phyloP scores from a whole-genome alignment of 495 filamentous ascomycete genomes.

The Glutinoglossum americanum region DNA sequence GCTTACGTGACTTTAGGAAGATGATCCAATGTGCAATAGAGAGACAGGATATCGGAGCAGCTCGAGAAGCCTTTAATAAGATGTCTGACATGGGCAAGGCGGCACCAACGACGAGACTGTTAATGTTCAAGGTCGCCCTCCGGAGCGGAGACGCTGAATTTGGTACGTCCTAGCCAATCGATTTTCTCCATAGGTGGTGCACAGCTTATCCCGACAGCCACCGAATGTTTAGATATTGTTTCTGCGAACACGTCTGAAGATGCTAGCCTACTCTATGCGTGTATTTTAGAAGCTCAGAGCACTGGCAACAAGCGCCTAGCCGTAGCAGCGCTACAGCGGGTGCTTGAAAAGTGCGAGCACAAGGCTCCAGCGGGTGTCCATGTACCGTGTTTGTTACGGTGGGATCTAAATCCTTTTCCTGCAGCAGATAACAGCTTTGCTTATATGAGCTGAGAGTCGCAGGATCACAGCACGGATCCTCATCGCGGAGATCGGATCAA shows the following conservation, averaged over 20 bases:
- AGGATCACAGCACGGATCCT: slow-evolving; percentile 29
- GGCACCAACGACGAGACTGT: slow-evolving; percentile 43
- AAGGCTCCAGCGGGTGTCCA: slow-evolving; percentile 30
- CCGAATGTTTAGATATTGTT: slow-evolving; percentile 32
- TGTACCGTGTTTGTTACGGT: slow-evolving; percentile 45
- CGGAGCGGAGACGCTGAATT: slow-evolving; percentile 31
- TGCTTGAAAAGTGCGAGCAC: slow-evolving; percentile 33
- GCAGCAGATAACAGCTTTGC: not conserved
- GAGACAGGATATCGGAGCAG: slow-evolving; percentile 27
- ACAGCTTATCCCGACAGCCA: slow-evolving; percentile 17
- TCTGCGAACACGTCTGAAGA: slow-evolving; percentile 25
- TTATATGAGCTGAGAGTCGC: not conserved
- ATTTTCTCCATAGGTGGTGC: not conserved
- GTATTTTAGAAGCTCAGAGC: slow-evolving; percentile 52
- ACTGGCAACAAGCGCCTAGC: slow-evolving; percentile 35
- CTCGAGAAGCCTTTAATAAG: slow-evolving; percentile 29
- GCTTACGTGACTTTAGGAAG: slow-evolving; percentile 30
- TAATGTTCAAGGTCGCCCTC: slow-evolving; percentile 56
- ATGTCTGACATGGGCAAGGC: slow-evolving; percentile 35
- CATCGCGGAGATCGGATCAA: slow-evolving; percentile 27
- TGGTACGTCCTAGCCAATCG: slow-evolving; percentile 15
- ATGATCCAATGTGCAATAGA: slow-evolving; percentile 42
- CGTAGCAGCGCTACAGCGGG: slow-evolving; percentile 32
- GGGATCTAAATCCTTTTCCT: not conserved
- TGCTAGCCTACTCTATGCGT: slow-evolving; percentile 45